Evolutionary conservation across 2,329 filamentous ascomycete genomes (phyloP), one percentile per base, ranked within the genome.

Genomic region (Fusarium hainanense): DNA sequence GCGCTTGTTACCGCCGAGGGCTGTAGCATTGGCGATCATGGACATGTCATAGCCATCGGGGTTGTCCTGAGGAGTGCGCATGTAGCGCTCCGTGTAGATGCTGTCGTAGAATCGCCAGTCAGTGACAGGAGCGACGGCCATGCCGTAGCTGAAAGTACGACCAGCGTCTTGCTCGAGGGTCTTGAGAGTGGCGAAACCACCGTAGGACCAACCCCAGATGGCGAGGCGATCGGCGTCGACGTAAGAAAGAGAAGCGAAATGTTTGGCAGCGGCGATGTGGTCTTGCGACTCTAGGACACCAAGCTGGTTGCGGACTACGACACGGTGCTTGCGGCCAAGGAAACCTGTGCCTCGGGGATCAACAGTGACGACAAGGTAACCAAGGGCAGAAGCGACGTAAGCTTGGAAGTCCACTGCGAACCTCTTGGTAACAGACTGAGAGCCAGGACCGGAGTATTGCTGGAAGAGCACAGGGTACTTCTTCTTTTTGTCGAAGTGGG

Each of bases 201-300:
- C 96, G 77, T 96, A 99, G 68, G 93, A 97, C 96, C 96, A 99
- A 49, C 96, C 96, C 96, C 96, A 99, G 77, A 99, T 97, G 21
- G 94, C 94, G 72, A 99, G 88, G 57, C 92, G 89, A 9, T 89
- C 85, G 27, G 87, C 84, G 78, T 99, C 97, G 16, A 98, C 90
- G 79, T 99, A 98, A 16, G 87, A 81, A 77, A 93, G 95, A 40
- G 84, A 83, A 0, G 92, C 91, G 90, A 93, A 98, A 70, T 92
- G 88, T 79, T 94, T 92, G 6, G 93, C 96, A 1, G 94, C 92
- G 27, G 90, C 92, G 71, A 99, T 98, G 79, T 99, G 96, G 79
- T 98, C 96, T 41, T 89, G 85, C 1, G 95, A 89, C 82, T 99
- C 96, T 77, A 90, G 93, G 74, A 92, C 84, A 20, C 96, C 96